Base-by-base conservation (phyloP, 352 stramenopile genomes). In the Phytophthora lateralis region DNA sequence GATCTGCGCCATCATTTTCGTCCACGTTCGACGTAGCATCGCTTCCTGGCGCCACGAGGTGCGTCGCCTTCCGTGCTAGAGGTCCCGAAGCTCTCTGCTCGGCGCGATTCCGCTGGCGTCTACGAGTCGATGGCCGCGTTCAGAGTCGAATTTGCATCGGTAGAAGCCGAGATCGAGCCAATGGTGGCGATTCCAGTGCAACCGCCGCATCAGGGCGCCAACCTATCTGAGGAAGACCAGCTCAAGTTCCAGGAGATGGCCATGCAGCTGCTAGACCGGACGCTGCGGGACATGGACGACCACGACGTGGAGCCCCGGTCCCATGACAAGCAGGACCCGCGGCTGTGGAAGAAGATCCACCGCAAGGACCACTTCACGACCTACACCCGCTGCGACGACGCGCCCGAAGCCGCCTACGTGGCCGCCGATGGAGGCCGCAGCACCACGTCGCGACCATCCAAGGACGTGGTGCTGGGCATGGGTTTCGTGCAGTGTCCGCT, bases 391-490 rank as follows among this genome's bases (percentile, higher is more conserved):
- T 67, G 60, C 32, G 56, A 72, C 38, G 44, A 63, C 39, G 57
- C 61, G n/a, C 62, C 58, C 20, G 69, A 73, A 48, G 48, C 60
- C 9, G 50, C 69, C 20, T 69, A 78, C 61, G 60, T 72, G 43
- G 55, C 55, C 10, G 66, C 65, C n/a, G 61, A 72, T 34, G 66
- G 56, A 7, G 44, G 61, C 21, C 57, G 56, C 18, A 71, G 65
- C 42, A 75, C 55, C 26, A 68, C 66, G 15, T 71, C 61, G 5
- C 55, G 58, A 21, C 70, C 57, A 8, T 73, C 57, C 11, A 76
- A 76, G 47, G 68, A 76, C 37, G 61, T 78, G 38, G 43, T 85
- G n/a, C 60, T 82, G 18, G 63, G 75, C 20, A 75, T 80, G 61
- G 76, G 76, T 4, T 76, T 46, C 43, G 66, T 83, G 17, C 63